Evolutionary conservation across 2,329 filamentous ascomycete species (phyloP).

Genomic region (Penicillium palitans): DNA sequence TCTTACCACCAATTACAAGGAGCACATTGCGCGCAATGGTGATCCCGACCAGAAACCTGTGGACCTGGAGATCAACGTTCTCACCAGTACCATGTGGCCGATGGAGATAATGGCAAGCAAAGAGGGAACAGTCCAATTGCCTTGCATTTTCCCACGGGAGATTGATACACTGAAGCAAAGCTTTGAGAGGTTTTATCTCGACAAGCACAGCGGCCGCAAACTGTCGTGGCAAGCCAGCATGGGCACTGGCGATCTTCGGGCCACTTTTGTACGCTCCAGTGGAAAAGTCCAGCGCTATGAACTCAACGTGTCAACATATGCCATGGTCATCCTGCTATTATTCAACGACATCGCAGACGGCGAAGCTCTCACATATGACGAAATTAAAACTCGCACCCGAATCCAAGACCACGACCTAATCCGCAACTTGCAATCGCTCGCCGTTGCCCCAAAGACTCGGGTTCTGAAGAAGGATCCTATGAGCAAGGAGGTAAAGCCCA

Average conservation of each 20-base stretch:
- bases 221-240: slow-evolving; percentile 77
- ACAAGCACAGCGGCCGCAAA: slow-evolving; percentile 81
- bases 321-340: slow-evolving; percentile 82
- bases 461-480: slow-evolving; percentile 78
- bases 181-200: slow-evolving; percentile 85
- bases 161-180: slow-evolving; percentile 76
- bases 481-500: slow-evolving; percentile 72
- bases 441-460: slow-evolving; percentile 78
- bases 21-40: slow-evolving; percentile 62
- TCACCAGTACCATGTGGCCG: slow-evolving; percentile 95
- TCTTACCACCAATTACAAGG: slow-evolving; percentile 73
- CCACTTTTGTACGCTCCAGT: slow-evolving; percentile 69
- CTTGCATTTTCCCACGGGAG: slow-evolving; percentile 71
- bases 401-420: slow-evolving; percentile 74
- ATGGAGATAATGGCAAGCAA: slow-evolving; percentile 75
- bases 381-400: slow-evolving; percentile 79
- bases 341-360: slow-evolving; percentile 73
- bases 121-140: slow-evolving; percentile 48
- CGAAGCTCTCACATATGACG: slow-evolving; percentile 62
- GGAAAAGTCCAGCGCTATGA: slow-evolving; percentile 80
- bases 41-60: slow-evolving; percentile 62
- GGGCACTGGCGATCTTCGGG: slow-evolving; percentile 85
- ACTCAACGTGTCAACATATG: slow-evolving; percentile 87
- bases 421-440: slow-evolving; percentile 76
- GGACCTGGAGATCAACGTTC: slow-evolving; percentile 79